Evolutionary conservation across 2,329 filamentous ascomycete species (phyloP).

Genomic region (Trichoderma sp.): DNA sequence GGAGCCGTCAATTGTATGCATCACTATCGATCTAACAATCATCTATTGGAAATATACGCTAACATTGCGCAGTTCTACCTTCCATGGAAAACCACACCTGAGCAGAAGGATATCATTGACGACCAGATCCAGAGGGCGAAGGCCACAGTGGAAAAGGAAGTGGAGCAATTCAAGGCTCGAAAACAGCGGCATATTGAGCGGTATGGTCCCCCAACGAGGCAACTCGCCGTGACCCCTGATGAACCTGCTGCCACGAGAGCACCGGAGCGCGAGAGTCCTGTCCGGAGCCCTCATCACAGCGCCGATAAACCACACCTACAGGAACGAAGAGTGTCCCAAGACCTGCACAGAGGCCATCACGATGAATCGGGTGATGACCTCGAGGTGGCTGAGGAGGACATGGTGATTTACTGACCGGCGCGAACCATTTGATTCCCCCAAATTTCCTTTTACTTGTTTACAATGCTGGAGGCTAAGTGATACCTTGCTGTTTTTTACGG

Average conservation of each 20-base stretch:
- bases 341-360: constrained; percentile 46
- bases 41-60: not conserved
- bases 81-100: constrained; percentile 70
- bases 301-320: not conserved
- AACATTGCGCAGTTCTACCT: constrained; percentile 66
- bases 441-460: not conserved
- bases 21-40: not conserved
- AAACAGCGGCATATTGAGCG: constrained; percentile 39
- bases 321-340: not conserved
- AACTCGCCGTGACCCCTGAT: constrained; percentile 31
- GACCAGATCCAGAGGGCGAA: constrained; percentile 67
- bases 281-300: constrained; percentile 10
- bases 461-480: not conserved
- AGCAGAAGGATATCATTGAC: constrained; percentile 69
- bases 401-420: constrained; percentile 71
- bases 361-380: constrained; percentile 75
- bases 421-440: constrained; percentile 7
- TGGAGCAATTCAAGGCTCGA: constrained; percentile 56
- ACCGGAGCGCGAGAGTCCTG: constrained; percentile 18
- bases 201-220: constrained; percentile 25
- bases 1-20: constrained; percentile 70
- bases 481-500: not conserved
- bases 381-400: constrained; percentile 83
- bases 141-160: constrained; percentile 61
- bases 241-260: constrained; percentile 26